Conservation (phyloP, 768 basidiomycete genomes). For the Hebeloma cylindrosporum region DNA sequence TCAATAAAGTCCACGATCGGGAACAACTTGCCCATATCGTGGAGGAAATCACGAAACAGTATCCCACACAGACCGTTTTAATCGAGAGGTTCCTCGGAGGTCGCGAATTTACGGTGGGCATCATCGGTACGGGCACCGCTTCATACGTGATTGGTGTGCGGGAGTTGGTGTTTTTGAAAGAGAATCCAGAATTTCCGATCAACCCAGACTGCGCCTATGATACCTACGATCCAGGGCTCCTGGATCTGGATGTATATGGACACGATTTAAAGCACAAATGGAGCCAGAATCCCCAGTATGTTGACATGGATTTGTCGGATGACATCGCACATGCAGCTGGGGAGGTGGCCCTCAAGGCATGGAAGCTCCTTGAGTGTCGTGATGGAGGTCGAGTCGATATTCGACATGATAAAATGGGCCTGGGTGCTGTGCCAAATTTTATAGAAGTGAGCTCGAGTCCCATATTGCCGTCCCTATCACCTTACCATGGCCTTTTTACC, state of each 20-base stretch:
- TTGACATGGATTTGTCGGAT: conserved; percentile 13
- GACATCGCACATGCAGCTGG: conserved; percentile 10
- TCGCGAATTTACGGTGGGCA: conserved; percentile 26
- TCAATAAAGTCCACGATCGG: conserved; percentile 19
- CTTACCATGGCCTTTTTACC: neutral
- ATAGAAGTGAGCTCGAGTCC: conserved; percentile 12
- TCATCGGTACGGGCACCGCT: conserved; percentile 23
- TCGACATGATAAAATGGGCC: conserved; percentile 13
- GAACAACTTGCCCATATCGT: conserved; percentile 14
- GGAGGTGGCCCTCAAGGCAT: conserved; percentile 19
- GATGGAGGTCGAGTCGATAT: conserved; percentile 24
- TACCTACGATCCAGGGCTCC: conserved; percentile 7
- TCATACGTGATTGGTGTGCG: conserved; percentile 20
- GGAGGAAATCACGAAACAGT: conserved; percentile 14
- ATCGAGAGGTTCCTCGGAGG: conserved; percentile 26
- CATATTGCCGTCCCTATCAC: neutral
- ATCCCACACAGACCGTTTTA: conserved; percentile 22
- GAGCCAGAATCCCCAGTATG: conserved; percentile 14
- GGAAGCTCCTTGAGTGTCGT: conserved; percentile 20
- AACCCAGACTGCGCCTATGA: conserved; percentile 9
- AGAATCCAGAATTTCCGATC: conserved; percentile 12
- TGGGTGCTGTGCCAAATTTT: conserved; percentile 11
- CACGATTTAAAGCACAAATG: conserved; percentile 9
- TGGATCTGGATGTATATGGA: conserved; percentile 22
- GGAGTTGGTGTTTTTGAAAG: conserved; percentile 19